These are phyloP conservation scores for Tilletia caries DNA, from an alignment of 1,284 basidiomycete genomes.

Conservation along the genomic window DNA sequence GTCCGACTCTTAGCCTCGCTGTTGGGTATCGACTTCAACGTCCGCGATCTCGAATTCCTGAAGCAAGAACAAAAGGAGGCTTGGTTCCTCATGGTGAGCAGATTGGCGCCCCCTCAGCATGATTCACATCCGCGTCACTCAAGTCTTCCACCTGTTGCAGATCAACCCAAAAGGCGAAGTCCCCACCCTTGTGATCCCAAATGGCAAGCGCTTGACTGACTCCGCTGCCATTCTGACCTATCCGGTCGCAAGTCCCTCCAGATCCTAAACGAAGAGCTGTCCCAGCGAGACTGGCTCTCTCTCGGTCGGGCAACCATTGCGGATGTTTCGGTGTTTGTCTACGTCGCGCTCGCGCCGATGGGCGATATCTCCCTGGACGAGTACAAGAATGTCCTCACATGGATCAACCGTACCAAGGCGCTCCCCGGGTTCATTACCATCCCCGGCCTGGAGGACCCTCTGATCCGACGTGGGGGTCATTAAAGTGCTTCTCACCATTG, in stretches of 20 bases:
- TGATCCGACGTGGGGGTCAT: slow-evolving; percentile 12
- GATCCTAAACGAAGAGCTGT: slow-evolving; percentile 5
- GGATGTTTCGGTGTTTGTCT: slow-evolving; percentile 15
- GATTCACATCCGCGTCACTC: too few species aligned
- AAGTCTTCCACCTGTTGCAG: too few species aligned
- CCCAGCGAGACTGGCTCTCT: slow-evolving; percentile 10
- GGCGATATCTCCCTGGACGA: slow-evolving; percentile 13
- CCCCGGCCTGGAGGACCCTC: slow-evolving; percentile 15
- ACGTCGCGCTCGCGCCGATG: slow-evolving; percentile 18
- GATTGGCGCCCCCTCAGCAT: not conserved
- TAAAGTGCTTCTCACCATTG: too few species aligned
- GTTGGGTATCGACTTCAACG: not conserved
- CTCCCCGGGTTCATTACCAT: slow-evolving; percentile 17
- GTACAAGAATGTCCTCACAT: slow-evolving; percentile 9
- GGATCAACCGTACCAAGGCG: slow-evolving; percentile 15
- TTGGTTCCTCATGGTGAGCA: not conserved
- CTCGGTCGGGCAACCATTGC: slow-evolving; percentile 11
- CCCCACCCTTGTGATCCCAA: not conserved
- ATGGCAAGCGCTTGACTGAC: not conserved
- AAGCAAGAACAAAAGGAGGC: slow-evolving; percentile 1
- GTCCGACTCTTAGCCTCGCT: slow-evolving; percentile 3
- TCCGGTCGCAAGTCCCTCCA: slow-evolving; percentile 3
- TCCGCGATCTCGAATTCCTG: slow-evolving; percentile 10
- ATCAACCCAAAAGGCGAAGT: slow-evolving; percentile 13
- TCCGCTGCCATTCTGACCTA: slow-evolving; percentile 14